phyloP scores from a whole-genome alignment of 257 asterid species.

The Ilex aquifolium region DNA sequence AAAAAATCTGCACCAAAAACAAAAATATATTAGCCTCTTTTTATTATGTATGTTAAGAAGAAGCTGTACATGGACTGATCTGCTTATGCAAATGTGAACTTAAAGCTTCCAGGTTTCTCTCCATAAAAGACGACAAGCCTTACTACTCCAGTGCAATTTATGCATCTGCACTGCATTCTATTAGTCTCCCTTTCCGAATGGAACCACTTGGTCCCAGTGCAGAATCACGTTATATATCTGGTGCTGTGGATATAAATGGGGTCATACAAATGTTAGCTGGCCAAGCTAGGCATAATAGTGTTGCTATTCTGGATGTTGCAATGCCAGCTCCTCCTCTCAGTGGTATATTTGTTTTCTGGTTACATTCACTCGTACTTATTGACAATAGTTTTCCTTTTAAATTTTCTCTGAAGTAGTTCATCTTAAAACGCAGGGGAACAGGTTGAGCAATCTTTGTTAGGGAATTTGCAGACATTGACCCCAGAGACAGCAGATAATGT shows the following conservation, averaged over 20 bases:
- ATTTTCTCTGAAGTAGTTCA: conserved; percentile 11
- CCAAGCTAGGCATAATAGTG: conserved; percentile 70
- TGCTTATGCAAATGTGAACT: conserved; percentile 30
- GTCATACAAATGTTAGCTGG: conserved; percentile 64
- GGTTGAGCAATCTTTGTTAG: conserved; percentile 37
- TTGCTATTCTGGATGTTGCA: conserved; percentile 59
- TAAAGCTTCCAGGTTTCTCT: conserved; percentile 53
- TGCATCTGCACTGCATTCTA: conserved; percentile 86
- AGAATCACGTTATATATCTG: conserved; percentile 40
- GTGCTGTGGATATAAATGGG: conserved; percentile 61
- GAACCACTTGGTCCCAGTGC: conserved; percentile 64
- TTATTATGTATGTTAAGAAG: too few relatives aligned
- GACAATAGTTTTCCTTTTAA: conserved; percentile 1
- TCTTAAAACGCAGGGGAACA: conserved; percentile 30
- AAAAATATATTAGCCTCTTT: too few relatives aligned
- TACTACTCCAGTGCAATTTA: conserved; percentile 89
- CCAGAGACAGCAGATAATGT: conserved; percentile 57
- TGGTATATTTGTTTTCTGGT: conserved; percentile 31
- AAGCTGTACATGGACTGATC: too few relatives aligned
- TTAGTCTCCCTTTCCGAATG: conserved; percentile 85
- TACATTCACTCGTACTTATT: not conserved
- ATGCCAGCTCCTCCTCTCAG: conserved; percentile 71
- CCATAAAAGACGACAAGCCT: conserved; percentile 54
- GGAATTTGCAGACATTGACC: conserved; percentile 57
- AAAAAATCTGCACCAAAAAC: too few relatives aligned